Evolutionary conservation across 1,284 basidiomycete species (phyloP).

Genomic region (Rhodotorula sp.): DNA sequence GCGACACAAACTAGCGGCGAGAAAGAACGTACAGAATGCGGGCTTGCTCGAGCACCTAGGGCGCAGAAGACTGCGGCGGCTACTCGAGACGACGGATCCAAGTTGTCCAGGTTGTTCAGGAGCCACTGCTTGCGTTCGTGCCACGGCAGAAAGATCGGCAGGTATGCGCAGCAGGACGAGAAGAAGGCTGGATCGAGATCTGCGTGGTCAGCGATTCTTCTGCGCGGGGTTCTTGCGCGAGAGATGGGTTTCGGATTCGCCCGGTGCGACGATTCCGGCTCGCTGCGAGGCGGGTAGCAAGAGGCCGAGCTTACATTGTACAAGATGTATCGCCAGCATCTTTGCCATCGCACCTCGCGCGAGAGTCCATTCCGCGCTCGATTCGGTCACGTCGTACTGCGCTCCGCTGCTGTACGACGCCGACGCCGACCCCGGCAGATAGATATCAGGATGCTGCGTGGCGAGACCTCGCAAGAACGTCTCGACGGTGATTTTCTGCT

Average conservation of each 20-base stretch:
- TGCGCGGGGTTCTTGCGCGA: no score
- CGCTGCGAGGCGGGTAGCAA: background rate
- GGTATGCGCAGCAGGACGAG: slow-evolving; percentile 30
- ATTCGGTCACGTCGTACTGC: background rate
- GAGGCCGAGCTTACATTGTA: background rate
- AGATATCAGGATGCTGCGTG: background rate
- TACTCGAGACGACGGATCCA: slow-evolving; percentile 13
- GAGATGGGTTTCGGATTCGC: background rate
- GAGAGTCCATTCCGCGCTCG: slow-evolving; percentile 23
- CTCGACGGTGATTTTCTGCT: slow-evolving; percentile 2
- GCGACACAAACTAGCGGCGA: no score
- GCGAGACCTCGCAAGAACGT: slow-evolving; percentile 1
- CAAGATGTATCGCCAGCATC: slow-evolving; percentile 18
- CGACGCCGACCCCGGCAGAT: background rate
- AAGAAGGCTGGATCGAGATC: slow-evolving; percentile 22
- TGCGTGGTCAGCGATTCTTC: no score
- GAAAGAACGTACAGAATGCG: slow-evolving; percentile 23
- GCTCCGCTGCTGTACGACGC: background rate
- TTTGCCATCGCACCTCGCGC: slow-evolving; percentile 22
- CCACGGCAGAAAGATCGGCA: slow-evolving; percentile 24
- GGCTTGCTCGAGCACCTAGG: slow-evolving; percentile 28
- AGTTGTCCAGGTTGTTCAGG: background rate
- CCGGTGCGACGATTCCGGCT: no score
- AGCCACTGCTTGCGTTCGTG: slow-evolving; percentile 11
- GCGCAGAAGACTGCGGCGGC: slow-evolving; percentile 28